Base-by-base conservation (phyloP, 352 stramenopile genomes). In the Pythium phragmitis region DNA sequence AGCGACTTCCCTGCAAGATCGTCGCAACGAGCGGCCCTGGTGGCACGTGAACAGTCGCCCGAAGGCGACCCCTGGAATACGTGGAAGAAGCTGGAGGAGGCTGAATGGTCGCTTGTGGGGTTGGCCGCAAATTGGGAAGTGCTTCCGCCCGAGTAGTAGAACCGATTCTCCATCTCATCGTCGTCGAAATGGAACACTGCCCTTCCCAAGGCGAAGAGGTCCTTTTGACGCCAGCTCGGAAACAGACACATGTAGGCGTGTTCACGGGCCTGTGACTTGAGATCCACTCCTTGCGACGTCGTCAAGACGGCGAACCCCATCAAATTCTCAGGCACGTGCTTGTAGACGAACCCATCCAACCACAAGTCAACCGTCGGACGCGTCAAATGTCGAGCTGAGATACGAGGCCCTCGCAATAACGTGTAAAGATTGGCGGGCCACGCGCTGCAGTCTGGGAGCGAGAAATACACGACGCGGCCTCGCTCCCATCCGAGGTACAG, bases 271-370 rank as follows among this genome's bases (percentile, higher is more conserved):
- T 55, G 26, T 23, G 57, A 62, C 1, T 56, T 70, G 26, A 65
- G 49, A 62, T 65, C 36, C 45, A 61, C 7, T 65, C 55, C 33
- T 19, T 65, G 56, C 2, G 63, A 60, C 36, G 63, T 66, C 21
- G 57, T 23, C 14, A 70, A 41, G n/a, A 70, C 6, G 3, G 39
- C 26, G 39, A 70, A 70, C 4, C 33, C 54, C 36, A 2, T 6
- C 23, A 70, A 30, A 12, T 9, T 56, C 49, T 55, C n/a, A 21
- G 48, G 63, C n/a, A 70, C 37, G 43, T 65, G 0, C 14, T 54
- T 5, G 55, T 69, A 70, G 17, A n/a, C 7, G 47, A 73, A 73
- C 8, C 67, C 67, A 70, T 73, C 67, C 62, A 73, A 52, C 34
- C 34, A 39, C 34, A 39, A 3, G 26, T 30, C 37, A 73, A 53